Conservation (phyloP, 2,329 filamentous ascomycete species). For the Phaeosphaeria sp. region DNA sequence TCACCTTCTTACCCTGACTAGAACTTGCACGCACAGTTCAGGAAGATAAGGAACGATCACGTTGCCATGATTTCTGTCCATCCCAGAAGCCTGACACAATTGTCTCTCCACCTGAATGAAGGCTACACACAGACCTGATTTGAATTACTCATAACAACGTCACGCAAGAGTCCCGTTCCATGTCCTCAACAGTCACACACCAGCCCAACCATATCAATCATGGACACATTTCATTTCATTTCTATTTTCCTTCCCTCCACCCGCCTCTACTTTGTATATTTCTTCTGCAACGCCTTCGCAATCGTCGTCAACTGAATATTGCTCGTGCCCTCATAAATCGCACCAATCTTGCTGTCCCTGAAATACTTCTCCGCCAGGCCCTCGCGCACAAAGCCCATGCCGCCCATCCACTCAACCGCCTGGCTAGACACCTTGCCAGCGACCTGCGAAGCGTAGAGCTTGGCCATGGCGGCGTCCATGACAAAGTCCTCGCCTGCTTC, state of each 20-base stretch:
- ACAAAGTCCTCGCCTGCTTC: constrained; percentile 96
- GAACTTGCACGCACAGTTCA: too few species aligned
- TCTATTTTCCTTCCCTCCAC: neutral
- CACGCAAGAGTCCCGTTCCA: too few species aligned
- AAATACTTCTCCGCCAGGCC: constrained; percentile 98
- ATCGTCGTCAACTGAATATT: constrained; percentile 76
- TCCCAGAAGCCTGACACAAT: too few species aligned
- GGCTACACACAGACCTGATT: too few species aligned
- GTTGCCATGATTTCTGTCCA: too few species aligned
- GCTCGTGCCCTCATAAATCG: constrained; percentile 93
- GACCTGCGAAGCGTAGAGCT: constrained; percentile 92
- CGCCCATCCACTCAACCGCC: constrained; percentile 98
- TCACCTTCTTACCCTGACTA: too few species aligned
- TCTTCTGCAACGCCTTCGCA: constrained; percentile 72
- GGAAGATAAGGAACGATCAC: too few species aligned
- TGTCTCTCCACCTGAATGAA: too few species aligned
- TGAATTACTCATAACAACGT: too few species aligned
- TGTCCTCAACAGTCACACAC: too few species aligned
- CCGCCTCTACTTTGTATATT: constrained; percentile 63
- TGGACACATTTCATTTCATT: neutral
- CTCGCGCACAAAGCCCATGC: constrained; percentile 97
- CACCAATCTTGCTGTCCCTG: constrained; percentile 97
- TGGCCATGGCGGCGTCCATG: constrained; percentile 96
- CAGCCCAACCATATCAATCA: too few species aligned
- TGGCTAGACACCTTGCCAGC: constrained; percentile 83